These are phyloP conservation scores for Eucommia ulmoides DNA, from an alignment of 257 asterid species.

Conservation along the genomic window DNA sequence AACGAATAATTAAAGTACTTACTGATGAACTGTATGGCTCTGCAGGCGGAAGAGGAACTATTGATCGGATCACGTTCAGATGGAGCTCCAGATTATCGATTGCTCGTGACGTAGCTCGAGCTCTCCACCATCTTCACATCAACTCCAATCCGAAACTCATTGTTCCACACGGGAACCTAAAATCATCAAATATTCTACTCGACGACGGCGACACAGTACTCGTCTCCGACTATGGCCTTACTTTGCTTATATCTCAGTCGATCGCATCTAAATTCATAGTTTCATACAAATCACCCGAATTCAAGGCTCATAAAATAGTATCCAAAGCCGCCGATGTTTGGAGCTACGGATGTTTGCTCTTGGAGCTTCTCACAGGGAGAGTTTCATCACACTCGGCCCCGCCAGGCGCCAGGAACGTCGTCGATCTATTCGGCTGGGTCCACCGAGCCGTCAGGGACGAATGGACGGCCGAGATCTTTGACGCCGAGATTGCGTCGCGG, in stretches of 20 bases:
- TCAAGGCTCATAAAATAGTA: conserved; percentile 25
- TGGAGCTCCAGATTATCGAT: conserved; percentile 56
- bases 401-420: conserved; percentile 36
- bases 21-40: neutral
- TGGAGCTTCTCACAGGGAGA: conserved; percentile 65
- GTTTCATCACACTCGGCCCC: conserved; percentile 44
- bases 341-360: conserved; percentile 66
- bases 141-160: conserved; percentile 24
- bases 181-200: conserved; percentile 55
- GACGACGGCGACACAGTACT: conserved; percentile 29
- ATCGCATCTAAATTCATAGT: conserved; percentile 48
- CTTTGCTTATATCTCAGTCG: conserved; percentile 36
- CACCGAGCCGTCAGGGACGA: conserved; percentile 80
- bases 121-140: conserved; percentile 46
- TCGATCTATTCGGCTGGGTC: conserved; percentile 69
- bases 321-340: conserved; percentile 61
- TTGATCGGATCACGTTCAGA: conserved; percentile 36
- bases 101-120: conserved; percentile 49
- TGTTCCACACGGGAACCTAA: conserved; percentile 72
- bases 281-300: conserved; percentile 60
- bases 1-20: neutral
- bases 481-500: conserved; percentile 54
- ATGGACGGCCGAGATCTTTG: conserved; percentile 92
- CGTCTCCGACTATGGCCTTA: conserved; percentile 56
- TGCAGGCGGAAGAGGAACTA: conserved; percentile 49